Evolutionary conservation across 768 basidiomycete species (phyloP).

Genomic region (Suillus subaureus): DNA sequence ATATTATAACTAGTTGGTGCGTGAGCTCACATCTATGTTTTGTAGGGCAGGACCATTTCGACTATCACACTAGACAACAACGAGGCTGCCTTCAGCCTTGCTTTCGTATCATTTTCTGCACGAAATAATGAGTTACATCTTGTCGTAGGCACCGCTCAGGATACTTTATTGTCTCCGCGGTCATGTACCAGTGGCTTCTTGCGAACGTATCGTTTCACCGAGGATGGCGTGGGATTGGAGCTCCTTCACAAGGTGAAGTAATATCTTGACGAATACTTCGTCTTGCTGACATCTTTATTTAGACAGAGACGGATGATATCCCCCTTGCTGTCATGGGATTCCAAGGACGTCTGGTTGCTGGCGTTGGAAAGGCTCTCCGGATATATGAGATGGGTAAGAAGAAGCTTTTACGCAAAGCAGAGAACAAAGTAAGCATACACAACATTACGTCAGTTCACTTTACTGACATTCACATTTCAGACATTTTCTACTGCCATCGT

Average conservation of each 20-base stretch:
- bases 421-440: slow-evolving; percentile 77
- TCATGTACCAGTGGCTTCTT: slow-evolving; percentile 89
- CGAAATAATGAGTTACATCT: slow-evolving; percentile 82
- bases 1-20: neutral
- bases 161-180: slow-evolving; percentile 82
- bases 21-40: slow-evolving; percentile 10
- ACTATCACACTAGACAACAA: slow-evolving; percentile 85
- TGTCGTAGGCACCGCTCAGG: slow-evolving; percentile 92
- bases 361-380: slow-evolving; percentile 89
- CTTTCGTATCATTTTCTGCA: slow-evolving; percentile 86
- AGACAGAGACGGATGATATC: slow-evolving; percentile 97
- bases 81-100: slow-evolving; percentile 93
- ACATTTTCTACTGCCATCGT: slow-evolving; percentile 87
- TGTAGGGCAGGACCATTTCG: slow-evolving; percentile 68
- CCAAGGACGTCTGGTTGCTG: slow-evolving; percentile 90
- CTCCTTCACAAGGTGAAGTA: slow-evolving; percentile 77
- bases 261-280: slow-evolving; percentile 13
- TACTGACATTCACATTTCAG: slow-evolving; percentile 40
- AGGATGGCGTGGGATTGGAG: slow-evolving; percentile 83
- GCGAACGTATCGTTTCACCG: slow-evolving; percentile 79
- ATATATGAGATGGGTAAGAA: slow-evolving; percentile 98
- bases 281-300: slow-evolving; percentile 8
- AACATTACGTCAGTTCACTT: neutral
- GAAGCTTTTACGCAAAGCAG: slow-evolving; percentile 93
- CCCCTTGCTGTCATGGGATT: slow-evolving; percentile 87